phyloP scores from a whole-genome alignment of 1,284 basidiomycete genomes.

The Stygiomarasmius scandens region DNA sequence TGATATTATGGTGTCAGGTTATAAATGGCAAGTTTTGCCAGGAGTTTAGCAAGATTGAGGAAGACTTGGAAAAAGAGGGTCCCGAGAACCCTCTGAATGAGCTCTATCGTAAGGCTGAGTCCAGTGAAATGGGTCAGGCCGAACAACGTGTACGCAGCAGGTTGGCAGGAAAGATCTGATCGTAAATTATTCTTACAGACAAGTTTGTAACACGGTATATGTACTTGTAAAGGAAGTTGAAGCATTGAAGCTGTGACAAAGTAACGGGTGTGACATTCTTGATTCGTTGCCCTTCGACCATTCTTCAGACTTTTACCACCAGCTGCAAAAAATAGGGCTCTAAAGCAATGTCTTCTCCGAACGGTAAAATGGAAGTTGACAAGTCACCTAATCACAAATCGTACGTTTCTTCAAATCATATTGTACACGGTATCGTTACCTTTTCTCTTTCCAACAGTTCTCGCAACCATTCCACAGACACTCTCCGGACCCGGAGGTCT shows the following conservation, averaged over 20 bases:
- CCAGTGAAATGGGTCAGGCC: slow-evolving; percentile 56
- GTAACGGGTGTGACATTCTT: not conserved
- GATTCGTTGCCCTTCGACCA: not conserved
- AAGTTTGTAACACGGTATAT: no score
- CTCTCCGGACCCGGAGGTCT: slow-evolving; percentile 67
- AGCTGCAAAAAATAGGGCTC: no score
- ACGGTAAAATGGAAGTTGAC: slow-evolving; percentile 64
- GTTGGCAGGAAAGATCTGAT: slow-evolving; percentile 44
- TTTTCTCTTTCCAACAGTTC: slow-evolving; percentile 42
- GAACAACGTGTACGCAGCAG: slow-evolving; percentile 60
- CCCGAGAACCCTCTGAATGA: slow-evolving; percentile 56
- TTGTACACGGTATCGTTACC: slow-evolving; percentile 8
- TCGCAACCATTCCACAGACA: slow-evolving; percentile 73
- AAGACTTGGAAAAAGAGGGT: slow-evolving; percentile 61
- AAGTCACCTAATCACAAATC: slow-evolving; percentile 65
- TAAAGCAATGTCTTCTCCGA: slow-evolving; percentile 33
- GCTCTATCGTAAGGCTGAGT: slow-evolving; percentile 53
- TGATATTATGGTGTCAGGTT: slow-evolving; percentile 35
- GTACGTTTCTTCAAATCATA: slow-evolving; percentile 42
- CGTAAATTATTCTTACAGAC: no score
- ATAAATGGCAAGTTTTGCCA: slow-evolving; percentile 62
- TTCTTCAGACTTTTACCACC: slow-evolving; percentile 4
- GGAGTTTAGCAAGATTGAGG: slow-evolving; percentile 59
- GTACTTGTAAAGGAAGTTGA: no score
- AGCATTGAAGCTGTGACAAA: not conserved